Conservation (phyloP, 2,329 filamentous ascomycete species). For the Paecilomyces sp. region DNA sequence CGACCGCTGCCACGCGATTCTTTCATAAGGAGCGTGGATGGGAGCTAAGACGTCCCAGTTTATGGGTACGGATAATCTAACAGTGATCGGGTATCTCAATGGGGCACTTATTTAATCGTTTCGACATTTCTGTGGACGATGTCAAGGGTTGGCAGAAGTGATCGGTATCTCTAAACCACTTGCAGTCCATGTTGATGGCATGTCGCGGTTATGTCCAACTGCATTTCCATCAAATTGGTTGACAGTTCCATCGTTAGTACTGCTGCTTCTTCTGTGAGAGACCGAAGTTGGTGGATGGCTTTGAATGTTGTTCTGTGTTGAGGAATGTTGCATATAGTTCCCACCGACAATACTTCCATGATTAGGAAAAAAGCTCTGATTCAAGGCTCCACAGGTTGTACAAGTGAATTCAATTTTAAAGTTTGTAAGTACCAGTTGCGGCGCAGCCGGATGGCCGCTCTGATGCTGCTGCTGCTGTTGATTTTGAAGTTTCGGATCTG, state of each 20-base stretch:
- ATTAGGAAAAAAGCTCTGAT: slow-evolving; percentile 32
- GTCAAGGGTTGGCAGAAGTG: slow-evolving; percentile 4
- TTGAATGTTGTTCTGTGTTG: slow-evolving; percentile 11
- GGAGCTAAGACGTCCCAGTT: too few relatives aligned
- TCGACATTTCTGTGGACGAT: neutral
- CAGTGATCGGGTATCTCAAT: neutral
- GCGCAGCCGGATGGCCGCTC: slow-evolving; percentile 16
- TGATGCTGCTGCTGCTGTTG: slow-evolving; percentile 16
- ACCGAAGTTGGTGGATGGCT: slow-evolving; percentile 12
- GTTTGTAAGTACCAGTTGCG: slow-evolving; percentile 26
- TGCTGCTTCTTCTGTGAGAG: slow-evolving; percentile 11
- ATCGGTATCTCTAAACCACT: slow-evolving; percentile 21
- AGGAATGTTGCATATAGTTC: slow-evolving; percentile 19
- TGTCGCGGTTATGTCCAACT: slow-evolving; percentile 15
- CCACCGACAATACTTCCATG: slow-evolving; percentile 27
- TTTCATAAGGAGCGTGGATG: too few relatives aligned
- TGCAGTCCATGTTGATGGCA: slow-evolving; percentile 20
- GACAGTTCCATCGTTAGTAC: slow-evolving; percentile 5
- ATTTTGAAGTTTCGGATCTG: slow-evolving; percentile 14
- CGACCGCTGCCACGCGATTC: too few relatives aligned
- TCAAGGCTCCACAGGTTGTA: slow-evolving; percentile 29
- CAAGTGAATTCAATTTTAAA: slow-evolving; percentile 36
- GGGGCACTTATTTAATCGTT: neutral
- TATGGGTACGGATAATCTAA: neutral
- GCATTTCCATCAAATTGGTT: slow-evolving; percentile 16